Evolutionary conservation across 1,284 basidiomycete genomes (phyloP).

Genomic region (Phellopilus nigrolimitatus): DNA sequence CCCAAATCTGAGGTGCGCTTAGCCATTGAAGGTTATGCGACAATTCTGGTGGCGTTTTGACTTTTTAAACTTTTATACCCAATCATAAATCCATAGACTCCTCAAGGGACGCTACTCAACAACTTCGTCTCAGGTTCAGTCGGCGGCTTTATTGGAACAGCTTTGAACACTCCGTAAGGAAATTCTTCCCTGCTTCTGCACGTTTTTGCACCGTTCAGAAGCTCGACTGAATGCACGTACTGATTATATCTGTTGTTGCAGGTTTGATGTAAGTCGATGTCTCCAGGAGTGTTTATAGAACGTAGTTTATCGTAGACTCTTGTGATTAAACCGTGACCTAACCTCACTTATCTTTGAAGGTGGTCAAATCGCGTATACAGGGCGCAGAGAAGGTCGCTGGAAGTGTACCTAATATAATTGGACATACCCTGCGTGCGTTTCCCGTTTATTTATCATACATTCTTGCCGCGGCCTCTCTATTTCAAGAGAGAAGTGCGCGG

Average conservation of each 20-base stretch:
- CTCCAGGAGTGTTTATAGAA: not conserved
- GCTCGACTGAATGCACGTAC: not conserved
- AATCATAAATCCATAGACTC: constrained; percentile 41
- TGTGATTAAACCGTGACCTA: no score
- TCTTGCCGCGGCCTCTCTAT: not conserved
- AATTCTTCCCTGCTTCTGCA: not conserved
- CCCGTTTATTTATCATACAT: constrained; percentile 22
- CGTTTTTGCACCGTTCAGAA: not conserved
- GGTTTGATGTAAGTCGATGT: constrained; percentile 49
- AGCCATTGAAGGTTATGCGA: not conserved
- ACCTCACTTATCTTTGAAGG: constrained; percentile 47
- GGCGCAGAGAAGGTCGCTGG: constrained; percentile 61
- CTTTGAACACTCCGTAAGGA: constrained; percentile 69
- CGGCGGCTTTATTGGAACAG: constrained; percentile 88
- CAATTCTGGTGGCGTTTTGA: constrained; percentile 7
- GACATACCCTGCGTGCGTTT: constrained; percentile 73
- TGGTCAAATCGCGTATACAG: constrained; percentile 96
- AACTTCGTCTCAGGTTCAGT: constrained; percentile 89
- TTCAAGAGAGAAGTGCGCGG: not conserved
- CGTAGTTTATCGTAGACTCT: not conserved
- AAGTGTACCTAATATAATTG: constrained; percentile 86
- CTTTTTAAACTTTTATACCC: constrained; percentile 4
- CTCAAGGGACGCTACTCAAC: constrained; percentile 74
- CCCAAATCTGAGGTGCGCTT: constrained; percentile 75
- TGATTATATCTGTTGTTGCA: constrained; percentile 24